A percentile compares a stretch with the other conserved stretches of the same genome.
These are phyloP conservation scores for Apium graveolens DNA, from an alignment of 129 eudicot species.

Conservation along the genomic window DNA sequence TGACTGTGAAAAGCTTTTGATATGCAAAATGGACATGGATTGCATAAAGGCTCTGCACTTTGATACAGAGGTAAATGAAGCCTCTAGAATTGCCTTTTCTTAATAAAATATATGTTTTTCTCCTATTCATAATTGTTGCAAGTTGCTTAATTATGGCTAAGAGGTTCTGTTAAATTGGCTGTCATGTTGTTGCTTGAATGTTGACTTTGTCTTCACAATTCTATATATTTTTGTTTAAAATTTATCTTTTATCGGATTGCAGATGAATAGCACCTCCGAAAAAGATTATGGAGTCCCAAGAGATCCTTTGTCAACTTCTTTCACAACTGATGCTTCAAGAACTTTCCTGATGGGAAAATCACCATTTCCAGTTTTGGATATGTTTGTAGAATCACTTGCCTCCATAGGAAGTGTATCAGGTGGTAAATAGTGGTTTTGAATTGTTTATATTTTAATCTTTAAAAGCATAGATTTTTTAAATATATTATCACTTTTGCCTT, in stretches of 20 bases:
- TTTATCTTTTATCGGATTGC: conserved; percentile 13
- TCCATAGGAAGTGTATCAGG: conserved; percentile 73
- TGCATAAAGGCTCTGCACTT: conserved; percentile 80
- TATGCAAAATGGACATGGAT: conserved; percentile 89
- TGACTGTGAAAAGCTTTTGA: conserved; percentile 74
- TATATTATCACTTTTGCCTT: neutral
- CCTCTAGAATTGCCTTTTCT: neutral
- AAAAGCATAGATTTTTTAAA: neutral
- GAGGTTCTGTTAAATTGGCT: neutral
- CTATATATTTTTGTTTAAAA: neutral
- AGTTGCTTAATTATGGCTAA: neutral
- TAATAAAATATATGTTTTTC: neutral
- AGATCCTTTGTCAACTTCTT: conserved; percentile 39
- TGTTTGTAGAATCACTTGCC: conserved; percentile 57
- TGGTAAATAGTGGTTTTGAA: conserved; percentile 13
- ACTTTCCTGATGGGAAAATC: conserved; percentile 63
- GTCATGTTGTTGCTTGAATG: neutral
- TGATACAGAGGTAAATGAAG: conserved; percentile 73
- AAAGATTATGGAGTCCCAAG: conserved; percentile 25
- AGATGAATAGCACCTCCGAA: conserved; percentile 35
- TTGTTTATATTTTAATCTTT: neutral
- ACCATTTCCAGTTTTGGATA: conserved; percentile 76
- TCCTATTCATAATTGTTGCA: neutral
- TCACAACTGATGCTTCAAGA: conserved; percentile 38
- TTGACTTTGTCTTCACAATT: neutral